Conservation (phyloP, 805 yeast genomes). For the Torulaspora maleeae region DNA sequence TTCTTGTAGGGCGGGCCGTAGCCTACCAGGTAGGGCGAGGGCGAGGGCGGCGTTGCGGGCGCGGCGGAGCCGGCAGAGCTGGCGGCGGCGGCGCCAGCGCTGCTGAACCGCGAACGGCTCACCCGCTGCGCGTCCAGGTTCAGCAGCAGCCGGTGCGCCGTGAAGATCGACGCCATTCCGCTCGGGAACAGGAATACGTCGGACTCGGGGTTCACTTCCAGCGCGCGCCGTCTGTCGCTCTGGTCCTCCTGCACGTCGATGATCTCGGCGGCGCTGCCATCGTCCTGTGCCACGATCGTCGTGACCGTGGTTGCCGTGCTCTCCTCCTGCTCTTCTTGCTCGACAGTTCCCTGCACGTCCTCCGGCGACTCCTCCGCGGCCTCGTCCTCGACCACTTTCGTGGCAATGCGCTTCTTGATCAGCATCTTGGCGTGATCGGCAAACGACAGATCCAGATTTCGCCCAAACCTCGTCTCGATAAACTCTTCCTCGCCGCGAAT, state of each 20-base stretch:
- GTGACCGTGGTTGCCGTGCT: constrained; percentile 15
- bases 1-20: constrained; percentile 41
- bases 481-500: constrained; percentile 51
- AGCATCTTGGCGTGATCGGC: constrained; percentile 73
- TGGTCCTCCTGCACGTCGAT: not conserved
- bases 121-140: constrained; percentile 36
- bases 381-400: constrained; percentile 46
- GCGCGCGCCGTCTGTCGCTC: constrained; percentile 5
- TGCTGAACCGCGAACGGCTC: constrained; percentile 21
- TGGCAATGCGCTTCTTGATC: constrained; percentile 69
- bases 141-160: constrained; percentile 62
- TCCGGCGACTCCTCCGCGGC: too few species aligned
- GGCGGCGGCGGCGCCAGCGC: constrained; percentile 17
- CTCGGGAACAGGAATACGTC: constrained; percentile 83
- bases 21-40: constrained; percentile 19
- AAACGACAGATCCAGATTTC: constrained; percentile 74
- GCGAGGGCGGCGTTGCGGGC: constrained; percentile 13
- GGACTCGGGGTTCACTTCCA: constrained; percentile 38
- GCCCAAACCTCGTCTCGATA: constrained; percentile 86
- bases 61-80: constrained; percentile 12
- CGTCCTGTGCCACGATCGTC: constrained; percentile 26
- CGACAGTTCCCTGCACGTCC: too few species aligned
- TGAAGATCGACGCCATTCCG: constrained; percentile 90
- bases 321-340: constrained; percentile 4
- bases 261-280: not conserved